A percentile compares a stretch with the other conserved stretches of the same genome.
Conservation (phyloP, 495 filamentous ascomycete species). For the Aspergillus coremiiformis region DNA sequence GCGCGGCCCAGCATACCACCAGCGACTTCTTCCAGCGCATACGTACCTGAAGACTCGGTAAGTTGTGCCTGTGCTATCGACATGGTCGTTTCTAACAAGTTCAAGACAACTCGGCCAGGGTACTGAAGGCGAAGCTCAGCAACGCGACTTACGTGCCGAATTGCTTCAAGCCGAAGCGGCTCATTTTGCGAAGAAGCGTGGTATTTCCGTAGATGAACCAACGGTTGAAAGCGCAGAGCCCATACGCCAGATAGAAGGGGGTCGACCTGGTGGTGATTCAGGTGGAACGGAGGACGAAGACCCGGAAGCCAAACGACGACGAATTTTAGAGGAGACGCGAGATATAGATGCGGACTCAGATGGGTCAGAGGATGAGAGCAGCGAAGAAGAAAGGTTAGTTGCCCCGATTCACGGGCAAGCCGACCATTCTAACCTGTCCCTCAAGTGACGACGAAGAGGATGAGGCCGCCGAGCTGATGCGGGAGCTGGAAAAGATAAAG, state of each 20-base stretch:
- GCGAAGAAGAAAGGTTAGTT: conserved; percentile 58
- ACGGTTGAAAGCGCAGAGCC: conserved; percentile 30
- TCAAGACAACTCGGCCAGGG: conserved; percentile 79
- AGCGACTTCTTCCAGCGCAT: conserved; percentile 87
- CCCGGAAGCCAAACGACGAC: conserved; percentile 71
- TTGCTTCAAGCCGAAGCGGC: conserved; percentile 81
- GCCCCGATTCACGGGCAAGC: too few relatives aligned
- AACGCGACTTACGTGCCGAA: conserved; percentile 83
- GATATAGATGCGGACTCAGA: conserved; percentile 90
- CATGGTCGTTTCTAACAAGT: conserved; percentile 12
- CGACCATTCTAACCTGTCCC: conserved; percentile 11
- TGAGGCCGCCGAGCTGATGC: conserved; percentile 80
- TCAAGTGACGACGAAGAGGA: conserved; percentile 72
- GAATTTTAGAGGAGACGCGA: conserved; percentile 79
- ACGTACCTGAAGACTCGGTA: conserved; percentile 84
- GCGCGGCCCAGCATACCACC: conserved; percentile 91
- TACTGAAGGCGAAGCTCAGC: conserved; percentile 62
- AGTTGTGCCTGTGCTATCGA: neutral
- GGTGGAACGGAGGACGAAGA: conserved; percentile 54
- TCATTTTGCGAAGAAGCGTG: conserved; percentile 78
- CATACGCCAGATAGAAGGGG: conserved; percentile 63
- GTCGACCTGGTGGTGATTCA: conserved; percentile 25
- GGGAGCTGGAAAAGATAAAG: conserved; percentile 93
- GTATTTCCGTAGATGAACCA: conserved; percentile 41
- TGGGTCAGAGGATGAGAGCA: conserved; percentile 59